Evolutionary conservation across 768 basidiomycete genomes (phyloP), one percentile per base, ranked within the genome.

Genomic region (Auriscalpium orientale): DNA sequence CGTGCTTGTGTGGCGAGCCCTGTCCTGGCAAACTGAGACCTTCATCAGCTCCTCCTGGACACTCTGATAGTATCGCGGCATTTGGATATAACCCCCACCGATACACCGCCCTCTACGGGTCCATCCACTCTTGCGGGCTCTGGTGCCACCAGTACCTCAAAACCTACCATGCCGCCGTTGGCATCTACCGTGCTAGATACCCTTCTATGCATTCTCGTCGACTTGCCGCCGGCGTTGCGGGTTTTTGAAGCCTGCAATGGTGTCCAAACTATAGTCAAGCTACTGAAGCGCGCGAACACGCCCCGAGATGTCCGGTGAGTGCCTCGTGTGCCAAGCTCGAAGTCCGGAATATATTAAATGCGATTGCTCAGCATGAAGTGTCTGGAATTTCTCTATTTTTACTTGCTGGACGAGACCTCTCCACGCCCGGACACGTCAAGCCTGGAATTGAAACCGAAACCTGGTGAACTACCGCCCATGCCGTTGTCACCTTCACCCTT

Each of bases 331-430:
- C 21, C 28, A 13, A 4, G 50, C 46, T 48, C 6, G 15, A 3
- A 28, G 10, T 18, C 22, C 49, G 21, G 28, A 20, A 52, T 49
- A 34, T 46, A n/a, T 8, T 47, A 43, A 51, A 40, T 22, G 18
- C 12, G 18, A 20, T 18, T 15, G 9, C 37, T 20, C 63, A 95
- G 94, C 63, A 95, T 97, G 89, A 95, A 95, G 73, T 95, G 92
- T 59, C 76, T 98, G 16, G 95, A 97, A 67, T 94, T 97, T 64
- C 72, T 98, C 15, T 95, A 95, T 69, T 97, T 95, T 69, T 98
- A 98, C 68, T 77, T 98, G 8, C 76, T 95, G 46, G 94, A 95
- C 57, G 94, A 97, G 66, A 82, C 80, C 1, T 66, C 72, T 7
- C 53, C 69, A 21, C 60, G 48, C 59, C 10, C 59, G 62, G 52